Conservation (phyloP, 164 flowering plant genomes). For the Vitis labrusca region DNA sequence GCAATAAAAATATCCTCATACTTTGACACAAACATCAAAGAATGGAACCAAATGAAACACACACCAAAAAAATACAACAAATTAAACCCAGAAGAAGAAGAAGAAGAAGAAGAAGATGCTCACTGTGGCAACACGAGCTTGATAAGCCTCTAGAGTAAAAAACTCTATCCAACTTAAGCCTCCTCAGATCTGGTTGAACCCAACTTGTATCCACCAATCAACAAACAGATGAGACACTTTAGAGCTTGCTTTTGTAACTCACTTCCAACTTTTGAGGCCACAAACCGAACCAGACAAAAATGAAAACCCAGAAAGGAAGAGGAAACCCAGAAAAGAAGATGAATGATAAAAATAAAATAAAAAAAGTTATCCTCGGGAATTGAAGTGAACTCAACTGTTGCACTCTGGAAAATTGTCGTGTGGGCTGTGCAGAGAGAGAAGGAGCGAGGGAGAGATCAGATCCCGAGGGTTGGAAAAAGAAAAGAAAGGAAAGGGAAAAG, state of each 20-base stretch:
- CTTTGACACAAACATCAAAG: neutral
- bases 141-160: neutral
- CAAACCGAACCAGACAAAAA: conserved; percentile 19
- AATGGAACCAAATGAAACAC: conserved; percentile 1
- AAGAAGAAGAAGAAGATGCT: neutral
- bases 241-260: neutral
- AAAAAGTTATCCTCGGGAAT: conserved; percentile 38
- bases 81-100: neutral
- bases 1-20: neutral
- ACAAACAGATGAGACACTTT: neutral
- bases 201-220: conserved; percentile 9
- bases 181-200: conserved; percentile 20
- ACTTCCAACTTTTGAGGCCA: conserved; percentile 11
- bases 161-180: neutral
- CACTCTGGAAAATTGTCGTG: conserved; percentile 6
- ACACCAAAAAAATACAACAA: neutral
- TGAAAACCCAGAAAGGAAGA: conserved; percentile 9
- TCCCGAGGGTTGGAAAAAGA: conserved; percentile 39
- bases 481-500: conserved; percentile 4
- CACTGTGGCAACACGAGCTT: conserved; percentile 1
- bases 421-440: neutral
- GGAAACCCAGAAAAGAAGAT: neutral
- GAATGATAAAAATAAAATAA: conserved; percentile 1
- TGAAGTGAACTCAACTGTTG: conserved; percentile 22
- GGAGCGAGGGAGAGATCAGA: conserved; percentile 31